A percentile compares a stretch with the other conserved stretches of the same genome.
phyloP scores from a whole-genome alignment of 495 filamentous ascomycete species.

The Cercophora samala region DNA sequence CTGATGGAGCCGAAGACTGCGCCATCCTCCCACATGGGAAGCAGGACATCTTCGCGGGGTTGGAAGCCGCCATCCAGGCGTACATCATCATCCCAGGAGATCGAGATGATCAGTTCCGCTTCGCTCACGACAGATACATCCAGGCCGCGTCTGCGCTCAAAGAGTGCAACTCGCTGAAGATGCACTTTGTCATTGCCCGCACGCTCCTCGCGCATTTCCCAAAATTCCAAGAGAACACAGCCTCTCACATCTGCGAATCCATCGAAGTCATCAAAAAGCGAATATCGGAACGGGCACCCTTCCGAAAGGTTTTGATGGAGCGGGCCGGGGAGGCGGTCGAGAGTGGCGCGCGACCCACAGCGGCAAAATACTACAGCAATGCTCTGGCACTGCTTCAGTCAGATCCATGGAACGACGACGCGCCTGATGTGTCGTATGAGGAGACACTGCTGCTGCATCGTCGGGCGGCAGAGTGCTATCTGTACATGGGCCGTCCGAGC shows the following conservation, averaged over 20 bases:
- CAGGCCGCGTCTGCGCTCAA: slow-evolving; percentile 67
- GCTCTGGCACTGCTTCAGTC: slow-evolving; percentile 75
- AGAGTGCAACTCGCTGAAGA: slow-evolving; percentile 66
- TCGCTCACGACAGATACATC: slow-evolving; percentile 79
- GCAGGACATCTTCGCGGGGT: slow-evolving; percentile 57
- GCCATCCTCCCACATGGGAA: slow-evolving; percentile 2
- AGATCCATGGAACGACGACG: slow-evolving; percentile 68
- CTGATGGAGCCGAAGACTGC: slow-evolving; percentile 21
- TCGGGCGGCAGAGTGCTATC: slow-evolving; percentile 74
- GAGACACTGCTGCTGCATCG: slow-evolving; percentile 74
- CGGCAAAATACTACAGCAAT: slow-evolving; percentile 70
- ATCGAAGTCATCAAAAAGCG: slow-evolving; percentile 66
- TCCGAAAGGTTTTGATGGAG: slow-evolving; percentile 69
- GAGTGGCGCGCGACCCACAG: slow-evolving; percentile 74
- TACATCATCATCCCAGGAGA: slow-evolving; percentile 72
- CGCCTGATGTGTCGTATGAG: slow-evolving; percentile 75
- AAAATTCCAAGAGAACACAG: slow-evolving; percentile 60
- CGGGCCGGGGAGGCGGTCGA: slow-evolving; percentile 73
- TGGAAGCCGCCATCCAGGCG: slow-evolving; percentile 73
- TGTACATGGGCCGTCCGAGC: slow-evolving; percentile 65
- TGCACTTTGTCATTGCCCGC: slow-evolving; percentile 85
- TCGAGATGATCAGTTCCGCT: slow-evolving; percentile 71
- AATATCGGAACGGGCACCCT: slow-evolving; percentile 57
- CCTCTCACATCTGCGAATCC: slow-evolving; percentile 71
- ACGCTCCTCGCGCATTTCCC: slow-evolving; percentile 69